Percentiles rank a stretch among this genome's conserved stretches.
Evolutionary conservation across 2,329 filamentous ascomycete species (phyloP).

Genomic region (Ambrosiella xylebori): DNA sequence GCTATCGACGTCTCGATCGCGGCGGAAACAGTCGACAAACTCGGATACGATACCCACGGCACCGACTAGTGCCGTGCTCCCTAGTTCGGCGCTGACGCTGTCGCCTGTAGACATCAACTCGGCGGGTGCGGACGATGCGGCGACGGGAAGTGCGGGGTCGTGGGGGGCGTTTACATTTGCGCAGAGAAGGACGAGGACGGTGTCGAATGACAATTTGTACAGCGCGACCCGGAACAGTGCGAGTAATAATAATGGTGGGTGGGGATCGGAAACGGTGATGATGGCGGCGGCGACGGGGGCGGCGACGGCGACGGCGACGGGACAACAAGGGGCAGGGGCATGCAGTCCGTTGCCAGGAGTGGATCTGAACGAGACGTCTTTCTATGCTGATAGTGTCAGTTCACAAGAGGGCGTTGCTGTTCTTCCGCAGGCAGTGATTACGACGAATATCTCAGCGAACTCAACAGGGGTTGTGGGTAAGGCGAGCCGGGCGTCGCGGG

Average conservation of each 20-base stretch:
- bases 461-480: neutral
- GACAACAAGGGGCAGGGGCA: neutral
- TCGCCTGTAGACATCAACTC: neutral
- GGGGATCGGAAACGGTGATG: neutral
- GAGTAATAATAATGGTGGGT: neutral
- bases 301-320: neutral
- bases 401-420: neutral
- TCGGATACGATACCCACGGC: neutral
- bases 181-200: neutral
- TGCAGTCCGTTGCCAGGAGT: constrained; percentile 3
- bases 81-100: neutral
- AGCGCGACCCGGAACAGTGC: neutral
- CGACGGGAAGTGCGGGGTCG: neutral
- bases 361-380: constrained; percentile 1
- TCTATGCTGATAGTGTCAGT: neutral
- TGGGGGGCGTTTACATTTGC: constrained; percentile 9
- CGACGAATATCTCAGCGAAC: neutral
- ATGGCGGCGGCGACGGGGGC: neutral
- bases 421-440: constrained; percentile 1
- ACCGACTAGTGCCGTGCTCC: neutral
- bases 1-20: neutral
- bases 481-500: neutral
- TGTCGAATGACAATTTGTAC: neutral
- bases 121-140: neutral
- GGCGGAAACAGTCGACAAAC: neutral